Evolutionary conservation across 805 yeast genomes (phyloP).

Genomic region (Candida nanaspora): DNA sequence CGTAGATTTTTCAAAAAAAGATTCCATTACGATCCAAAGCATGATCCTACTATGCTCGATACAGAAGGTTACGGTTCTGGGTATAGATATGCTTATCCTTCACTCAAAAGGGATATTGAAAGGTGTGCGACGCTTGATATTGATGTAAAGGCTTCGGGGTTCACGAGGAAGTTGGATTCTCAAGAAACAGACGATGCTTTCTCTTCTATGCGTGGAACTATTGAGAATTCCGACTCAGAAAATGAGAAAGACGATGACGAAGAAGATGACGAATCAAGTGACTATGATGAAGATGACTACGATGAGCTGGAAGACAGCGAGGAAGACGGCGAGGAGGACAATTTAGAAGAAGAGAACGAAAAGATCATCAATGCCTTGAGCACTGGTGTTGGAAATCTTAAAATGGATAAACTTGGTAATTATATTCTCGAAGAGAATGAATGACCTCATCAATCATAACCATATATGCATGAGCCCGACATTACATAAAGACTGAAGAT

Average conservation of each 20-base stretch:
- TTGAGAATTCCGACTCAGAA: conserved; percentile 23
- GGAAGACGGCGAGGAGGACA: conserved; percentile 36
- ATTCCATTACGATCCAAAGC: conserved; percentile 63
- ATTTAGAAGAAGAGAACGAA: conserved; percentile 30
- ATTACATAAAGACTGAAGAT: too few relatives aligned
- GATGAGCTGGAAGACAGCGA: conserved; percentile 23
- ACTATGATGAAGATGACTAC: conserved; percentile 29
- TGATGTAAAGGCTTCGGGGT: conserved; percentile 92
- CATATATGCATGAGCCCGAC: too few relatives aligned
- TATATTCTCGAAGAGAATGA: conserved; percentile 50
- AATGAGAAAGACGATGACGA: conserved; percentile 24
- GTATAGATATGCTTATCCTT: conserved; percentile 68
- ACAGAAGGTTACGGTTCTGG: conserved; percentile 81
- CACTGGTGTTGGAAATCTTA: conserved; percentile 54
- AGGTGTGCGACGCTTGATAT: conserved; percentile 69
- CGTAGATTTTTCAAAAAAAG: conserved; percentile 74
- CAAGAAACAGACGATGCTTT: conserved; percentile 72
- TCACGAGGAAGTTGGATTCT: conserved; percentile 32
- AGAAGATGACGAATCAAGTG: conserved; percentile 27
- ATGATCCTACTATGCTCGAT: conserved; percentile 67
- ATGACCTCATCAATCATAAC: neutral
- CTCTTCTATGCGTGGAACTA: conserved; percentile 47
- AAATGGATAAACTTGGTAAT: conserved; percentile 79
- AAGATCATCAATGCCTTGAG: conserved; percentile 67
- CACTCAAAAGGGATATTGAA: conserved; percentile 65